These are phyloP conservation scores for Mikania micrantha DNA, from an alignment of 129 eudicot genomes.

Conservation along the genomic window DNA sequence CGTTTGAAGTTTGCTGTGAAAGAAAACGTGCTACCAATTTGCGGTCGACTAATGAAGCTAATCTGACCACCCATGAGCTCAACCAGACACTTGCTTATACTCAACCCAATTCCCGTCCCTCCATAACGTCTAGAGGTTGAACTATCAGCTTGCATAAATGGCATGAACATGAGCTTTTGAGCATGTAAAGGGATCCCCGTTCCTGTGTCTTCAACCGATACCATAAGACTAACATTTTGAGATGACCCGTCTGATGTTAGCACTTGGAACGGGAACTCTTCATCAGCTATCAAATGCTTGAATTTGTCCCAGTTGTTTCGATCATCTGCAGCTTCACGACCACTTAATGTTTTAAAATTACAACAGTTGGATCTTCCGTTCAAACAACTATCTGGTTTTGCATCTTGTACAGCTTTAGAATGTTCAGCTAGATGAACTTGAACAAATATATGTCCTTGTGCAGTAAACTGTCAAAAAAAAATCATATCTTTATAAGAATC, in stretches of 20 bases:
- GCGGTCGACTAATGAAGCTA: constrained; percentile 57
- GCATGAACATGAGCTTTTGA: constrained; percentile 66
- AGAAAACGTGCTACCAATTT: constrained; percentile 77
- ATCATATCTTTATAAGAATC: background rate
- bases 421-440: constrained; percentile 71
- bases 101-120: constrained; percentile 84
- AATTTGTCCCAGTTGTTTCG: constrained; percentile 57
- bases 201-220: constrained; percentile 86
- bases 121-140: constrained; percentile 82
- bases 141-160: constrained; percentile 88
- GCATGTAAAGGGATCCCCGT: constrained; percentile 79
- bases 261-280: constrained; percentile 33
- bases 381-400: constrained; percentile 33
- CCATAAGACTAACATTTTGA: constrained; percentile 51
- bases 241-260: constrained; percentile 17
- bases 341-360: constrained; percentile 58
- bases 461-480: constrained; percentile 59
- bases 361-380: constrained; percentile 38
- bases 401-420: constrained; percentile 36
- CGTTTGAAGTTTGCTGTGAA: constrained; percentile 51
- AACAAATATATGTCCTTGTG: constrained; percentile 74
- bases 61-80: constrained; percentile 86
- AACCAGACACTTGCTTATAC: constrained; percentile 78
- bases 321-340: constrained; percentile 64
- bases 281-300: constrained; percentile 46